phyloP scores from a whole-genome alignment of 2,329 filamentous ascomycete species.

The Aspergillus melleus region DNA sequence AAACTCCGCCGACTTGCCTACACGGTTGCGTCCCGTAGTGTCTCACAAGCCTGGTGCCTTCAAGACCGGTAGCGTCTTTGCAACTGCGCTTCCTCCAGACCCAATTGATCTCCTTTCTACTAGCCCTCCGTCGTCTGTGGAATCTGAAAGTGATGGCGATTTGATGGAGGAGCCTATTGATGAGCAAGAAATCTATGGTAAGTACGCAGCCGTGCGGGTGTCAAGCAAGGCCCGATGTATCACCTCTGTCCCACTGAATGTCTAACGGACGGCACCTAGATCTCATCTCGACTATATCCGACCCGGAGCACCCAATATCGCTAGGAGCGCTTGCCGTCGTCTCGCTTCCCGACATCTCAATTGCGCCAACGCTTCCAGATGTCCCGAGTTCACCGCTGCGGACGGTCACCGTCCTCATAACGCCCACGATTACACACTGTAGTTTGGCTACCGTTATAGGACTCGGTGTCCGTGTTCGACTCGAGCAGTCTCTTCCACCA shows the following conservation, averaged over 20 bases:
- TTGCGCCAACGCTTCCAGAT: slow-evolving; percentile 65
- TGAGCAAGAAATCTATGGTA: slow-evolving; percentile 95
- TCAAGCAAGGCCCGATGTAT: too few species aligned
- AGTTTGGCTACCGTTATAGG: slow-evolving; percentile 95
- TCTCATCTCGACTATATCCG: slow-evolving; percentile 89
- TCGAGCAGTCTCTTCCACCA: slow-evolving; percentile 87
- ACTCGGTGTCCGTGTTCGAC: slow-evolving; percentile 82
- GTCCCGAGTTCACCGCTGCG: slow-evolving; percentile 61
- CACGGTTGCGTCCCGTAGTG: slow-evolving; percentile 56
- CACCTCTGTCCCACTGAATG: not conserved
- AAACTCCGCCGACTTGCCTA: slow-evolving; percentile 83
- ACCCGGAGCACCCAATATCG: slow-evolving; percentile 94
- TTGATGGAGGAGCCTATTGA: slow-evolving; percentile 80
- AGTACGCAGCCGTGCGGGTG: not conserved
- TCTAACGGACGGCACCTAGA: slow-evolving; percentile 53
- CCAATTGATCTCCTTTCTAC: slow-evolving; percentile 52
- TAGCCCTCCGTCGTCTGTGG: slow-evolving; percentile 34
- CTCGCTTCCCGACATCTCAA: slow-evolving; percentile 89
- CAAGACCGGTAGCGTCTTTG: slow-evolving; percentile 47
- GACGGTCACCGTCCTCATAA: slow-evolving; percentile 83
- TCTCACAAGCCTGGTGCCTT: slow-evolving; percentile 44
- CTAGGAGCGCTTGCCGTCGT: slow-evolving; percentile 92
- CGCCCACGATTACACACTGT: slow-evolving; percentile 95
- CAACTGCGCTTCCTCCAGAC: slow-evolving; percentile 51
- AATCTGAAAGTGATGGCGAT: slow-evolving; percentile 55